These are phyloP conservation scores for Lanmaoa pseudosensibilis DNA, from an alignment of 768 basidiomycete species.

Conservation along the genomic window DNA sequence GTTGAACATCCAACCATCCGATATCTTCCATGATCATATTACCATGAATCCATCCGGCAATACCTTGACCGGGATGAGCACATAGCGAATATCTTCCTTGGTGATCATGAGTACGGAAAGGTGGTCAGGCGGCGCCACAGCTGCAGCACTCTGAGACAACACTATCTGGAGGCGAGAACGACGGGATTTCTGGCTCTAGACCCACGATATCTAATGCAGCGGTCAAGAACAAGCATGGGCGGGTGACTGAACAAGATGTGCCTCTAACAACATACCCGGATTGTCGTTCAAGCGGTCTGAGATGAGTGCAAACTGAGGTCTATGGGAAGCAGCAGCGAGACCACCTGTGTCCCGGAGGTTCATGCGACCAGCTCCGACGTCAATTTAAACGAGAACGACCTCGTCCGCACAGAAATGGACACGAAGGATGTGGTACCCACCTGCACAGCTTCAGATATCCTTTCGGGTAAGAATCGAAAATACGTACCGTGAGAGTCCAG, in stretches of 20 bases:
- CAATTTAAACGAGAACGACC: constrained; percentile 72
- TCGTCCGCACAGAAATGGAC: constrained; percentile 77
- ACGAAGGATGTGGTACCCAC: constrained; percentile 56
- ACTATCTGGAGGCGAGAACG: no score
- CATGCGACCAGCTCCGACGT: constrained; percentile 75
- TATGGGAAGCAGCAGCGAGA: constrained; percentile 71
- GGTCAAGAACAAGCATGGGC: no score
- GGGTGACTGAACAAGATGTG: no score
- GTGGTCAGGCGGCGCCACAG: no score
- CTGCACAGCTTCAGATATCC: constrained; percentile 35
- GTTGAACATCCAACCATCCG: constrained; percentile 71
- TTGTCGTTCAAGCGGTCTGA: constrained; percentile 69
- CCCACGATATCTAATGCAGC: no score
- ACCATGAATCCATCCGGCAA: constrained; percentile 54
- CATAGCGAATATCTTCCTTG: constrained; percentile 76
- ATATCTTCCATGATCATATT: constrained; percentile 77
- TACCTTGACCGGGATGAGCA: constrained; percentile 68
- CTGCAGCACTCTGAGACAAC: no score
- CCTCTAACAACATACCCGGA: constrained; percentile 57
- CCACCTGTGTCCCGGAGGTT: constrained; percentile 80
- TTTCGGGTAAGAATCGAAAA: neutral
- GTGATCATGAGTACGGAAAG: constrained; percentile 82
- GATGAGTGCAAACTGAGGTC: constrained; percentile 58
- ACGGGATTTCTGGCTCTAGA: no score
- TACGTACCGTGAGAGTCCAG: constrained; percentile 56